These are phyloP conservation scores for Termitomyces titanicus DNA, from an alignment of 768 basidiomycete species.

Conservation along the genomic window DNA sequence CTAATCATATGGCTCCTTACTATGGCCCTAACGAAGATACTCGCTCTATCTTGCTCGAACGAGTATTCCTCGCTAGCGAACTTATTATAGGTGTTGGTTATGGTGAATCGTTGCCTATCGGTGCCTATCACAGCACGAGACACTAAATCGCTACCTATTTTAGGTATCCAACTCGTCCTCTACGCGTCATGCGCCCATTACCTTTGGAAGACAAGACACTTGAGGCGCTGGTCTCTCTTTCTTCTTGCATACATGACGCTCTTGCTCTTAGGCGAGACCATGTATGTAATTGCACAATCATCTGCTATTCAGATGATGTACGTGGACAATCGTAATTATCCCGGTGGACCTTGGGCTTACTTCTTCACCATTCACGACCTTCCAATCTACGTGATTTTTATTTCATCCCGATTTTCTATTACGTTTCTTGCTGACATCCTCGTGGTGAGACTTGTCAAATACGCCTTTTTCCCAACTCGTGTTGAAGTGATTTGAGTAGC, in stretches of 20 bases:
- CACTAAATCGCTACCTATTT: too few species aligned
- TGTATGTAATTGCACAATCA: conserved; percentile 30
- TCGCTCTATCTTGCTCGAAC: conserved; percentile 24
- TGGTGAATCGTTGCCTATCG: conserved; percentile 12
- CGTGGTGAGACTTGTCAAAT: conserved; percentile 26
- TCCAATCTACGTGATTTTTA: conserved; percentile 33
- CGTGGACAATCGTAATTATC: conserved; percentile 31
- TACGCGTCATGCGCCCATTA: conserved; percentile 24
- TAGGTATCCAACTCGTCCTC: conserved; percentile 29
- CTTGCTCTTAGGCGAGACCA: conserved; percentile 28
- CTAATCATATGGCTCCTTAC: conserved; percentile 16
- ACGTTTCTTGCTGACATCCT: conserved; percentile 38
- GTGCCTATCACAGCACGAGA: too few species aligned
- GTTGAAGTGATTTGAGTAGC: conserved; percentile 16
- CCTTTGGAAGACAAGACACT: conserved; percentile 27
- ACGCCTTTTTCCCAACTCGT: not conserved
- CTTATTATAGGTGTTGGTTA: conserved; percentile 31
- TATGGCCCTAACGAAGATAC: conserved; percentile 26
- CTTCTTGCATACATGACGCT: conserved; percentile 29
- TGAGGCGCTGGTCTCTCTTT: conserved; percentile 15
- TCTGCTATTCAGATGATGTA: conserved; percentile 29
- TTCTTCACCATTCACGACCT: conserved; percentile 32
- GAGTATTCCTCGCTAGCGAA: conserved; percentile 33
- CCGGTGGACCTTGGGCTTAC: conserved; percentile 33
- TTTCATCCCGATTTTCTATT: conserved; percentile 30